A percentile compares a stretch with the other conserved stretches of the same genome.
Conservation (phyloP, 2,329 filamentous ascomycete genomes). For the Ophiosphaerella korrae region DNA sequence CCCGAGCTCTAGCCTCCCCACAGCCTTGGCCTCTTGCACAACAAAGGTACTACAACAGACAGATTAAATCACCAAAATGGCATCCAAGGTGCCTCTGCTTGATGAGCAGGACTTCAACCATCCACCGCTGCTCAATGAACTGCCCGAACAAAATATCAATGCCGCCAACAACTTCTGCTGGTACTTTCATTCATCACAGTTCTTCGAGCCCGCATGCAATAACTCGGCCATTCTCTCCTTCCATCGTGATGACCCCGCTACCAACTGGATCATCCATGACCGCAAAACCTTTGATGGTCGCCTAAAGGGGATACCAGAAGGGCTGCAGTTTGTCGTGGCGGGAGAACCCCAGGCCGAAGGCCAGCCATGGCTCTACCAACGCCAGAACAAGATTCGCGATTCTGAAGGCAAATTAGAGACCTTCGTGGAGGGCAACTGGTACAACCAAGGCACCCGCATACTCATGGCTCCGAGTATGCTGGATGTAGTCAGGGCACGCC, state of each 20-base stretch:
- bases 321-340: conserved; percentile 64
- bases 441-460: conserved; percentile 64
- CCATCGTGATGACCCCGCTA: conserved; percentile 51
- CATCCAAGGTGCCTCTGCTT: conserved; percentile 34
- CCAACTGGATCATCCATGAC: conserved; percentile 56
- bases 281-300: conserved; percentile 62
- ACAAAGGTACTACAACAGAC: background rate
- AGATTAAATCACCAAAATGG: conserved; percentile 24
- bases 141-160: conserved; percentile 30
- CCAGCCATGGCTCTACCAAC: conserved; percentile 60
- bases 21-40: conserved; percentile 5
- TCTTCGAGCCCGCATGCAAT: conserved; percentile 66
- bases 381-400: conserved; percentile 39
- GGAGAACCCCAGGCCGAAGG: conserved; percentile 60
- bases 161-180: conserved; percentile 55
- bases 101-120: conserved; percentile 40
- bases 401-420: conserved; percentile 51
- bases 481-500: conserved; percentile 61
- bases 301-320: conserved; percentile 57
- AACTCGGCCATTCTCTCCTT: conserved; percentile 59
- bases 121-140: conserved; percentile 26
- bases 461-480: conserved; percentile 66
- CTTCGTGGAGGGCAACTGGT: conserved; percentile 62
- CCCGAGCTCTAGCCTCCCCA: conserved; percentile 16
- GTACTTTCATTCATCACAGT: conserved; percentile 67